These are phyloP conservation scores for Arthroderma sp. DNA, from an alignment of 2,329 filamentous ascomycete genomes.

Conservation along the genomic window DNA sequence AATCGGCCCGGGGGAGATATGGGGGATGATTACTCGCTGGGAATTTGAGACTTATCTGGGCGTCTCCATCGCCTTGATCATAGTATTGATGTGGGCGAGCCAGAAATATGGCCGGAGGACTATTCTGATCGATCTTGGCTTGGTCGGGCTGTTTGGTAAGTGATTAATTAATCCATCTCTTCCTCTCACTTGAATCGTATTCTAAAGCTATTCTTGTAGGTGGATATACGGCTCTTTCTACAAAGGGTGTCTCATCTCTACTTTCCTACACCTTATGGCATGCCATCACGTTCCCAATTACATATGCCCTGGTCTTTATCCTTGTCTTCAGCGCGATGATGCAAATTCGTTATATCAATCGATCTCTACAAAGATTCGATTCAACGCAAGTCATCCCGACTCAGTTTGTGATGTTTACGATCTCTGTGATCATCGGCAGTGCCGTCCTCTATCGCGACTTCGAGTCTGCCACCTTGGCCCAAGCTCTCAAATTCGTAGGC, in stretches of 20 bases:
- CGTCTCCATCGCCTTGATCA: constrained; percentile 60
- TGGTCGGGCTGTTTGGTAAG: constrained; percentile 85
- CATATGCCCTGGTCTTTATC: constrained; percentile 70
- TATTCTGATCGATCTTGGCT: constrained; percentile 81
- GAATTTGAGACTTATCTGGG: constrained; percentile 85
- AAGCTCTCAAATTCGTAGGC: constrained; percentile 72
- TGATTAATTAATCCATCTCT: constrained; percentile 8
- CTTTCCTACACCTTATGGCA: constrained; percentile 81
- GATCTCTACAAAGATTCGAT: constrained; percentile 78
- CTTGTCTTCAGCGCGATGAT: constrained; percentile 76
- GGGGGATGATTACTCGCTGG: constrained; percentile 72
- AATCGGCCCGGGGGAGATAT: constrained; percentile 79
- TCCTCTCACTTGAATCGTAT: background rate
- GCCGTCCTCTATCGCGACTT: constrained; percentile 92
- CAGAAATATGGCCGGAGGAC: constrained; percentile 70
- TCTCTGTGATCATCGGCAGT: constrained; percentile 89
- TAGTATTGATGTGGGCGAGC: constrained; percentile 67
- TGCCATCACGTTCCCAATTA: constrained; percentile 81
- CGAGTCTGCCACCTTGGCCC: constrained; percentile 60
- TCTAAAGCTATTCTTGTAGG: constrained; percentile 36
- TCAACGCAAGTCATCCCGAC: constrained; percentile 96
- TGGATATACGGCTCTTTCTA: constrained; percentile 91
- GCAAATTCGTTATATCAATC: constrained; percentile 96
- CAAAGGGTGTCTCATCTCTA: constrained; percentile 91
- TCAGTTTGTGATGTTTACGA: constrained; percentile 91